Conservation (phyloP, 2,329 filamentous ascomycete genomes). For the Fulvia fulva region DNA sequence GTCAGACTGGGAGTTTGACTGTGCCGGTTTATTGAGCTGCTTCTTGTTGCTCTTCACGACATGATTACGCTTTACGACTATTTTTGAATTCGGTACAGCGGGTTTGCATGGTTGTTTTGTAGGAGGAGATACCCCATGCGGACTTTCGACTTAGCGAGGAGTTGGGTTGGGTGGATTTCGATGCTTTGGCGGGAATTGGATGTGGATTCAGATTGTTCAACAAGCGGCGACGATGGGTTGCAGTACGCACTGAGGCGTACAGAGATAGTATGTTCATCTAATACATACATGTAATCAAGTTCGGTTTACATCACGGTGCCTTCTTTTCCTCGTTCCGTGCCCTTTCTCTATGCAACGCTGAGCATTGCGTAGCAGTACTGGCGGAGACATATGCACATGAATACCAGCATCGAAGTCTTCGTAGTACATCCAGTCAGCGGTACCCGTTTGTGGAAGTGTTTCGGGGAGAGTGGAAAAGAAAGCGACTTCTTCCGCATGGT, state of each 20-base stretch:
- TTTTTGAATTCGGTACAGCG: background rate
- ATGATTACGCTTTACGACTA: background rate
- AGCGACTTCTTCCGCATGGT: background rate
- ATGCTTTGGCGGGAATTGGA: background rate
- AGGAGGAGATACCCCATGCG: conserved; percentile 13
- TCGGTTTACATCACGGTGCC: background rate
- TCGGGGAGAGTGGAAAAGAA: too few relatives aligned
- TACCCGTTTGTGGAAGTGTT: too few relatives aligned
- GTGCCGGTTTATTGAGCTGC: conserved; percentile 9
- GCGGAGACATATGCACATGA: background rate
- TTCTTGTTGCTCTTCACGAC: too few relatives aligned
- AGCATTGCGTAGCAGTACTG: background rate
- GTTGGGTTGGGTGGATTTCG: background rate
- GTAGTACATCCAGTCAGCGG: too few relatives aligned
- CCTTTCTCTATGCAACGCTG: background rate
- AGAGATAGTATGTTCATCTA: background rate
- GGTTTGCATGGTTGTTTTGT: background rate
- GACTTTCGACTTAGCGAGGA: conserved; percentile 2
- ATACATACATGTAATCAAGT: background rate
- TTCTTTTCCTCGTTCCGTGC: background rate
- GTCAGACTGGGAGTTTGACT: conserved; percentile 1
- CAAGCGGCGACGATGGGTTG: background rate
- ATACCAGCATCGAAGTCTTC: too few relatives aligned
- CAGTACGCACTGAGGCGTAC: background rate
- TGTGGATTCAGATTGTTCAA: background rate